Base-by-base conservation (phyloP, 306 rosid genomes). In the Ochetophila trinervis region DNA sequence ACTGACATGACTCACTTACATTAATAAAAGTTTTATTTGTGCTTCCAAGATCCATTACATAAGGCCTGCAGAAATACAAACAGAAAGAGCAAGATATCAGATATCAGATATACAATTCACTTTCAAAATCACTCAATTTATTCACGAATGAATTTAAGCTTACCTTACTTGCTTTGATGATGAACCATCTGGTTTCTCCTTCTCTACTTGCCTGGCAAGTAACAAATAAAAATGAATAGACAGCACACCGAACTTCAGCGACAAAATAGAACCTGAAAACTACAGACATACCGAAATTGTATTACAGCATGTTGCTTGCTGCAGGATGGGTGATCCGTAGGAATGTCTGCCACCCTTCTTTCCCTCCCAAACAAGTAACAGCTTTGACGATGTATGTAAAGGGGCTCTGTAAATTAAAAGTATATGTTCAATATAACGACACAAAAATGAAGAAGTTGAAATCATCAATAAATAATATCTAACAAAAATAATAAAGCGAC, bases 231-330 rank as follows among this genome's bases (percentile, higher is more conserved):
- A 55, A 24, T 76, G 35, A 64, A n/a, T 37, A 65, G 27, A 47
- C 27, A 9, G 40, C 3, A 20, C 17, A 13, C 45, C 53, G 58
- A 62, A 63, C 45, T 5, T 48, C n/a, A 35, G 70, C 37, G 35
- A 63, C 21, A 14, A 72, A 67, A 68, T 30, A 18, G 77, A 23
- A 67, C 36, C 68, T 54, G 66, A 67, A 60, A 61, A 35, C 24
- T n/a, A 68, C 62, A 45, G 53, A 66, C 53, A 65, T 81, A 93
- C 99, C 99, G 78, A 68, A 67, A 93, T 58, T 93, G 99, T 78
- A 93, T 90, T 68, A 93, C 95, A 71, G 99, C 96, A 65, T 93
- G 96, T 78, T 93, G 99, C 81, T 93, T 93, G 94, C 99, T 90
- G 82, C 97, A 93, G 55, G 99, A 90, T 5, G 99, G 99, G 72